Conservation (phyloP, 768 basidiomycete genomes). For the Mrakia blollopis region DNA sequence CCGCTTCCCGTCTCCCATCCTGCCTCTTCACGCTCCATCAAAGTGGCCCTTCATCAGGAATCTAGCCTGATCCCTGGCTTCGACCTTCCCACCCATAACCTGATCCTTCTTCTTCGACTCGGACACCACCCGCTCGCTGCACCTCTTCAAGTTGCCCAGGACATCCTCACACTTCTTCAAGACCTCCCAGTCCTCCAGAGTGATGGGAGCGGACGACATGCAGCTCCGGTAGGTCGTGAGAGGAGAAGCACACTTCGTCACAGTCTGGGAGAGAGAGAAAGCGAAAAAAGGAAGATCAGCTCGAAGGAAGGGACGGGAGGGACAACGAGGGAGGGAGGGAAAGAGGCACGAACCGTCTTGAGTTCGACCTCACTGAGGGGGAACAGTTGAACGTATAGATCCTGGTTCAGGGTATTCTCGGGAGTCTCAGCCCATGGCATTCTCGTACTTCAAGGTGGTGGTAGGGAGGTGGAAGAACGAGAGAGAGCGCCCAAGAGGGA, state of each 20-base stretch:
- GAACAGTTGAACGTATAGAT: neutral
- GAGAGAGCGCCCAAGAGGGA: neutral
- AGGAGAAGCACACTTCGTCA: neutral
- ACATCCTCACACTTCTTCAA: neutral
- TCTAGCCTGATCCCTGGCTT: neutral
- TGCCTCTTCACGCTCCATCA: neutral
- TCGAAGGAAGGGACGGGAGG: neutral
- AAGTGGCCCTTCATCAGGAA: neutral
- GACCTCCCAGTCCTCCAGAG: slow-evolving; percentile 10
- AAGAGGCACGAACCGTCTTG: neutral
- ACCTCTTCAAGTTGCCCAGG: neutral
- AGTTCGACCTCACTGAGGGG: neutral
- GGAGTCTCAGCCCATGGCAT: slow-evolving; percentile 16
- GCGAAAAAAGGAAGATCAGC: neutral
- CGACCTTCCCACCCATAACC: neutral
- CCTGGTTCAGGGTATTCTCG: neutral
- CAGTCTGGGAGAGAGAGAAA: slow-evolving; percentile 4
- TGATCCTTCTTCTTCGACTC: slow-evolving; percentile 7
- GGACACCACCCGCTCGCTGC: neutral
- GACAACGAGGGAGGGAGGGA: neutral
- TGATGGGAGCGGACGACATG: neutral
- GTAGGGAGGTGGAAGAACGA: neutral
- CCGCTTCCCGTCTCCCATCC: neutral
- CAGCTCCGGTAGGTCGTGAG: neutral
- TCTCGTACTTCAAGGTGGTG: neutral